Conservation (phyloP, 1,284 basidiomycete genomes). For the Ceraceosorus bombacis region DNA sequence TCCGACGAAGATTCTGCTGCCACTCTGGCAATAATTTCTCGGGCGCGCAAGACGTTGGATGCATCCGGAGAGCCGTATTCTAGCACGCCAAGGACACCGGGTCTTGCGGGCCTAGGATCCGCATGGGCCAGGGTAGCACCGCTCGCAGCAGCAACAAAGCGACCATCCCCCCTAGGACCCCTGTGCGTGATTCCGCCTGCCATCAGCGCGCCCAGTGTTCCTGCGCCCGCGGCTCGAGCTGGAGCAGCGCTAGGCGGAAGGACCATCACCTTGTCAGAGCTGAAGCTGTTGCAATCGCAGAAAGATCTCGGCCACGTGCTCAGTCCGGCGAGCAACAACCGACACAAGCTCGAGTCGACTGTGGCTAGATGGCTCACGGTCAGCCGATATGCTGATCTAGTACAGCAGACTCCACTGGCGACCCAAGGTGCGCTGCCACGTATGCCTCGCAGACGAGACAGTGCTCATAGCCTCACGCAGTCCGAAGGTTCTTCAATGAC, state of each 20-base stretch:
- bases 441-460: not conserved
- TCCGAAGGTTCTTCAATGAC: not conserved
- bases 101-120: constrained; percentile 21
- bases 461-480: not conserved
- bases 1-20: constrained; percentile 18
- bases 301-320: not conserved
- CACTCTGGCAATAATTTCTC: too few species aligned
- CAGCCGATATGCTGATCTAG: not conserved
- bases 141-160: not conserved
- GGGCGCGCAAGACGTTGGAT: not conserved
- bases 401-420: not conserved
- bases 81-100: constrained; percentile 13
- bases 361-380: not conserved
- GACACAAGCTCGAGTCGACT: not conserved
- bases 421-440: not conserved
- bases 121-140: constrained; percentile 10
- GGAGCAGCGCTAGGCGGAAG: not conserved
- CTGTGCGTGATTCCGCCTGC: too few species aligned
- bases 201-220: too few species aligned
- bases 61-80: too few species aligned
- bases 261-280: not conserved
- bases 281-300: not conserved
- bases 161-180: not conserved
- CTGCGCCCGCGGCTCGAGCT: not conserved
- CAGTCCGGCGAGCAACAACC: not conserved